phyloP scores from a whole-genome alignment of 345 rosid genomes.

The Citrus australasica region DNA sequence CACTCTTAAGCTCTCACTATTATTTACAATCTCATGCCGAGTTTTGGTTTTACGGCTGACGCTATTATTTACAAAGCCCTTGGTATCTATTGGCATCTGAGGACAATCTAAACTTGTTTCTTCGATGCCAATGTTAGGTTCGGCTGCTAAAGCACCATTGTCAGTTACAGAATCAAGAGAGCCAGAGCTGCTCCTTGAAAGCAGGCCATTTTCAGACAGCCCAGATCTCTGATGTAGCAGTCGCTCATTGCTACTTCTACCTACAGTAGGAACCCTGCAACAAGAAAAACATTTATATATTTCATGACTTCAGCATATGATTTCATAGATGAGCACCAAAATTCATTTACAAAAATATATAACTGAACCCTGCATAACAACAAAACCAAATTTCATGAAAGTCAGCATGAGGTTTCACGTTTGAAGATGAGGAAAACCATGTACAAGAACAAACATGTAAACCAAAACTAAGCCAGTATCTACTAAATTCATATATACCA shows the following conservation, averaged over 20 bases:
- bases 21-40: conserved; percentile 51
- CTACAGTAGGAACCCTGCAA: conserved; percentile 34
- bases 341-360: neutral
- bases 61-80: conserved; percentile 45
- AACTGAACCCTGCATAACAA: conserved; percentile 18
- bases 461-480: neutral
- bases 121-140: conserved; percentile 24
- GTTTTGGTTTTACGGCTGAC: conserved; percentile 25
- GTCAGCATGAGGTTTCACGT: neutral
- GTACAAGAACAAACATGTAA: neutral
- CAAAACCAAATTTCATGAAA: neutral
- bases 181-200: conserved; percentile 36
- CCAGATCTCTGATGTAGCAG: conserved; percentile 33
- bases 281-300: neutral
- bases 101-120: conserved; percentile 33
- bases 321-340: neutral
- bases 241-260: conserved; percentile 28
- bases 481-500: neutral
- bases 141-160: conserved; percentile 21
- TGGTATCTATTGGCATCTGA: conserved; percentile 30
- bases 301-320: neutral
- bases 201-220: conserved; percentile 32
- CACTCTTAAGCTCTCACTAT: conserved; percentile 41
- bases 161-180: conserved; percentile 33
- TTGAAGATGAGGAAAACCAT: neutral